A percentile compares a stretch with the other conserved stretches of the same genome.
phyloP scores from a whole-genome alignment of 768 basidiomycete species.

The Leccinum variicolor region DNA sequence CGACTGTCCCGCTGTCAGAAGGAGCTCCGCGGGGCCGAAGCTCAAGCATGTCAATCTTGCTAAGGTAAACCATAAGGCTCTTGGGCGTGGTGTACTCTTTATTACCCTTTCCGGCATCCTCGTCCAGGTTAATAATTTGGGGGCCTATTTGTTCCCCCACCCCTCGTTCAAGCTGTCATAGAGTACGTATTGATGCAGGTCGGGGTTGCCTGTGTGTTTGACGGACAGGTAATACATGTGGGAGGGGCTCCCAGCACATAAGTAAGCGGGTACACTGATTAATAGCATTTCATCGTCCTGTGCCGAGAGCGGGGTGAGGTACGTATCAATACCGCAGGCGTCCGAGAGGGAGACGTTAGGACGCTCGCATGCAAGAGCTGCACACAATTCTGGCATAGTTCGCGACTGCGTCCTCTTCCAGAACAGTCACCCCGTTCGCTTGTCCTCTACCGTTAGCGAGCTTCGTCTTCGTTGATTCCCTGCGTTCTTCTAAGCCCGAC shows the following conservation, averaged over 20 bases:
- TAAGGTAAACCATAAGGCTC: conserved; percentile 68
- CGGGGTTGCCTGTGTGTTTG: conserved; percentile 45
- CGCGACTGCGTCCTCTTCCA: conserved; percentile 56
- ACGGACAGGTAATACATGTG: conserved; percentile 30
- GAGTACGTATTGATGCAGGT: conserved; percentile 73
- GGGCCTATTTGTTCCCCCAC: conserved; percentile 47
- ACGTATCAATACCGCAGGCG: background rate
- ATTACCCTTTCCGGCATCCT: conserved; percentile 40
- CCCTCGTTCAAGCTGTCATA: conserved; percentile 46
- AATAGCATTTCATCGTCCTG: conserved; percentile 83
- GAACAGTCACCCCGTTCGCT: conserved; percentile 70
- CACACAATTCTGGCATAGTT: conserved; percentile 70
- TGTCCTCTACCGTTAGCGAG: conserved; percentile 44
- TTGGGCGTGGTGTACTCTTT: conserved; percentile 63
- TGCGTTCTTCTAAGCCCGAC: conserved; percentile 66
- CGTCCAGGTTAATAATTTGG: conserved; percentile 59
- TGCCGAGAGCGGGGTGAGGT: too few relatives aligned
- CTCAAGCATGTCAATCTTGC: conserved; percentile 87
- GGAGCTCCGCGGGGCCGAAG: conserved; percentile 34
- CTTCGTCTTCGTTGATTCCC: conserved; percentile 58
- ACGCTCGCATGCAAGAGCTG: conserved; percentile 54
- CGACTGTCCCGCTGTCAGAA: background rate
- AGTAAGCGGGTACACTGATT: conserved; percentile 47
- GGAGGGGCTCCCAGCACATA: background rate
- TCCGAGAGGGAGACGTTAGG: background rate